These are phyloP conservation scores for Erythrobasidium hasegawianum DNA, from an alignment of 1,284 basidiomycete species.

Conservation along the genomic window DNA sequence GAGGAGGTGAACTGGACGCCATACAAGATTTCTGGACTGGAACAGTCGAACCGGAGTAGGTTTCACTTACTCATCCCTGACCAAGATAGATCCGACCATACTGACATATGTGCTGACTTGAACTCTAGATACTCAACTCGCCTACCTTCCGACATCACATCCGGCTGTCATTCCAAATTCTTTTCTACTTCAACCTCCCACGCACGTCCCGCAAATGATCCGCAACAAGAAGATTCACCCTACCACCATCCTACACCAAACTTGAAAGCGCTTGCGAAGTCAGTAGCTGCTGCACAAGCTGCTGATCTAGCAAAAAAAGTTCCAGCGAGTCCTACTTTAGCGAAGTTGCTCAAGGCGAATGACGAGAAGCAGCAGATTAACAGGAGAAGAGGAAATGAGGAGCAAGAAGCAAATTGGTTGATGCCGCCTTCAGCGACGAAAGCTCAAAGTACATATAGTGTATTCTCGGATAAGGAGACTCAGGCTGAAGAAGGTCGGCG, in stretches of 20 bases:
- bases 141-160: conserved; percentile 24
- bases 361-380: neutral
- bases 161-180: conserved; percentile 29
- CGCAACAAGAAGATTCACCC: conserved; percentile 9
- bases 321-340: conserved; percentile 29
- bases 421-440: neutral
- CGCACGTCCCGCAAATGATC: neutral
- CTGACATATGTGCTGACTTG: neutral
- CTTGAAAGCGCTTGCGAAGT: conserved; percentile 22
- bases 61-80: neutral
- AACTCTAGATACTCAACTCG: conserved; percentile 17
- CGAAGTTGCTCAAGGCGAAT: conserved; percentile 30
- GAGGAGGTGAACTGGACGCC: conserved; percentile 25
- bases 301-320: conserved; percentile 7
- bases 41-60: conserved; percentile 27
- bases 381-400: neutral
- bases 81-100: neutral
- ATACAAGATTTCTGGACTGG: conserved; percentile 34
- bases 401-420: neutral
- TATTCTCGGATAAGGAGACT: neutral
- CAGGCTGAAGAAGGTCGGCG: neutral
- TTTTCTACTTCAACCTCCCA: conserved; percentile 11
- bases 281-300: conserved; percentile 15
- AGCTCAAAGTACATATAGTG: neutral
- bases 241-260: conserved; percentile 36